phyloP scores from a whole-genome alignment of 164 flowering plant genomes.

The Dillenia turbinata region DNA sequence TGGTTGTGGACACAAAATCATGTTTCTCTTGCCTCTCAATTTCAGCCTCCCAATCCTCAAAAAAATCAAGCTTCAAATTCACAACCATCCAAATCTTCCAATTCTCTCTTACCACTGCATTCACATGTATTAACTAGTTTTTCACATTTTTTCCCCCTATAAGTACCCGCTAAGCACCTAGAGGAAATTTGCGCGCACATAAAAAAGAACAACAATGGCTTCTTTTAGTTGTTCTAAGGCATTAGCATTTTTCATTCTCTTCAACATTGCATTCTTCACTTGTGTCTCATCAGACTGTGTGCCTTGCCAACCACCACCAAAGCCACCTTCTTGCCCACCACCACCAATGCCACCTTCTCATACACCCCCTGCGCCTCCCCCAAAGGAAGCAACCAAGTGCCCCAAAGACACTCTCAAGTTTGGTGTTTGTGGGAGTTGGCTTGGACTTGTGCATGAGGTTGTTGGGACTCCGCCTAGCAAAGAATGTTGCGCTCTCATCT shows the following conservation, averaged over 20 bases:
- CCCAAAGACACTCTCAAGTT: constrained; percentile 69
- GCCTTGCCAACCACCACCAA: constrained; percentile 18
- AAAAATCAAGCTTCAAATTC: too few relatives aligned
- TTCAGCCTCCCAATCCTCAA: too few relatives aligned
- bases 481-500: constrained; percentile 50
- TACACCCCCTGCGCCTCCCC: constrained; percentile 11
- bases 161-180: not conserved
- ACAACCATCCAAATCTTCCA: too few relatives aligned
- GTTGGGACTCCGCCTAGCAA: constrained; percentile 55
- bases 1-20: too few relatives aligned
- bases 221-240: constrained; percentile 18
- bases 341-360: constrained; percentile 8
- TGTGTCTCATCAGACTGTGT: constrained; percentile 26
- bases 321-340: constrained; percentile 1
- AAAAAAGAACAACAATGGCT: constrained; percentile 11
- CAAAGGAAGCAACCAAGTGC: constrained; percentile 35
- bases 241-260: constrained; percentile 22
- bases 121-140: too few relatives aligned
- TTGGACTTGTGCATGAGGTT: constrained; percentile 31
- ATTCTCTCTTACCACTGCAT: too few relatives aligned
- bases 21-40: too few relatives aligned
- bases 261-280: constrained; percentile 34
- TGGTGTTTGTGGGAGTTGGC: constrained; percentile 71
- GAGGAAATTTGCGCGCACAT: not conserved
- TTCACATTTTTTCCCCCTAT: not conserved